Base-by-base conservation (phyloP, 2,329 filamentous ascomycete species). In the Zopfia rhizophila region DNA sequence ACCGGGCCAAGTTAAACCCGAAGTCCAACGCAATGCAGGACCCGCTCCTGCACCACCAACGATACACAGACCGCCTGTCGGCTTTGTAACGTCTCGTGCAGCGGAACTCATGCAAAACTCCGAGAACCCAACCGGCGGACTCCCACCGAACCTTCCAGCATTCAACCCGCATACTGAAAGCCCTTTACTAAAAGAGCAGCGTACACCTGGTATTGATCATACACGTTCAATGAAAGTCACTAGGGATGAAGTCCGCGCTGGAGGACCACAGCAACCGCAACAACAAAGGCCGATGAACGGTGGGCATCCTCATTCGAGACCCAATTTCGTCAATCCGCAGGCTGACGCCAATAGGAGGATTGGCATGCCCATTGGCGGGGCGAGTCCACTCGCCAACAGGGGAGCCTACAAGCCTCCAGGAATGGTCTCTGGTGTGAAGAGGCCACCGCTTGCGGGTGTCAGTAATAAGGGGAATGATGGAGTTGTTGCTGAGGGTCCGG, bases 171-270 rank as follows among this genome's bases (percentile, higher is more conserved):
- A 79, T 40, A 73, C 66, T 10, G 77, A 79, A 37, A 77, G 73
- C 51, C 91, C 92, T 0, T 94, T 69, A 12, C 91, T 0, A 91
- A 96, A 64, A 84, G 90, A 51, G 2, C 48, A 69, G 40, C 92
- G 93, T 66, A 97, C 93, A 0, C 88, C 89, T 0, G 92, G 92
- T 2, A 82, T 97, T 27, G 91, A 97, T 62, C 90, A 95, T 64
- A 85, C 76, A 16, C 87, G 84, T 38, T 92, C 89, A 4, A 86
- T 87, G 39, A 90, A 91, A 0, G 75, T 96, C 2, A 81, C 80
- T 3, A 82, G 80, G 51, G 79, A 77, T 28, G 58, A 63, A 19
- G 55, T 70, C 25, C 53, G 53, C 7, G 55, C 54, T 52, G 21
- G 22, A 12, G 22, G 37, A 22, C 36, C 41, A 17, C 16, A 31